Evolutionary conservation across 495 filamentous ascomycete species (phyloP).

Genomic region (Talaromyces trachyspermus): DNA sequence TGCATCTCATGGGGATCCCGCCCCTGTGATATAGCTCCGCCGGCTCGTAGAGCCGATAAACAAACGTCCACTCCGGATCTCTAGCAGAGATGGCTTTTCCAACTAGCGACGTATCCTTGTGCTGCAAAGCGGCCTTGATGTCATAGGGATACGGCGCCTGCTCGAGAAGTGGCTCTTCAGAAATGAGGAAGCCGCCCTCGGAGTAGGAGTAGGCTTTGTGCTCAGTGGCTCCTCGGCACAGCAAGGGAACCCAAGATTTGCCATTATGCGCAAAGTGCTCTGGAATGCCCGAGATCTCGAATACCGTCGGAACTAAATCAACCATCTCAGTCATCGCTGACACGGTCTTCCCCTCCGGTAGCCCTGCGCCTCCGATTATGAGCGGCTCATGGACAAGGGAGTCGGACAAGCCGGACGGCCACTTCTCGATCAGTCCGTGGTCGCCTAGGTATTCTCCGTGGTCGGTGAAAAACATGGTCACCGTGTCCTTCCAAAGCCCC

Average conservation of each 20-base stretch:
- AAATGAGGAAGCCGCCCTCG: conserved; percentile 18
- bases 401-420: conserved; percentile 21
- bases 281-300: conserved; percentile 16
- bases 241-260: conserved; percentile 14
- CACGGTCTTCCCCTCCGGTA: conserved; percentile 15
- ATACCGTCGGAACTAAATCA: conserved; percentile 21
- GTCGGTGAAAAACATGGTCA: conserved; percentile 22
- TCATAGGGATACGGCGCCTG: conserved; percentile 22
- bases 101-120: conserved; percentile 19
- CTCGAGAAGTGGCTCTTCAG: conserved; percentile 21
- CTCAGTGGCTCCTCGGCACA: conserved; percentile 8
- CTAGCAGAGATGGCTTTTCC: conserved; percentile 20
- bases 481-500: conserved; percentile 15
- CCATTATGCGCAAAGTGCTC: conserved; percentile 21
- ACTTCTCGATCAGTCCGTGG: conserved; percentile 24
- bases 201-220: conserved; percentile 20
- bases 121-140: conserved; percentile 19
- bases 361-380: conserved; percentile 21
- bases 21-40: conserved; percentile 19
- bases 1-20: conserved; percentile 17
- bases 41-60: conserved; percentile 22
- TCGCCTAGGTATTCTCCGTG: conserved; percentile 23
- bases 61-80: conserved; percentile 15
- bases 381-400: conserved; percentile 20
- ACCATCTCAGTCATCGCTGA: conserved; percentile 24